These are phyloP conservation scores for Xanthoconium stramineum DNA, from an alignment of 768 basidiomycete species.

Conservation along the genomic window DNA sequence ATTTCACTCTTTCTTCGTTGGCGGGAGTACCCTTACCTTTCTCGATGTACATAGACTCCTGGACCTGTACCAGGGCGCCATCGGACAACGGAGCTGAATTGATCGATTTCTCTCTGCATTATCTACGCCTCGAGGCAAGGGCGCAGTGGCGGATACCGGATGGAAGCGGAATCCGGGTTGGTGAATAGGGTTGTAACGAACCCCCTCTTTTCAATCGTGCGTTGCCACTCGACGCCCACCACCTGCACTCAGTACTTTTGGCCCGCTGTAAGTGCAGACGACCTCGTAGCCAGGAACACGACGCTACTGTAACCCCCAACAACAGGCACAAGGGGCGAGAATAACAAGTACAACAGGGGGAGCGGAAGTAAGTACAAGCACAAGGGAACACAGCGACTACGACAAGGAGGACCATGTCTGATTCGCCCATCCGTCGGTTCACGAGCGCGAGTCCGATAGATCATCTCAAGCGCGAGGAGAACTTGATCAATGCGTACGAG, in stretches of 20 bases:
- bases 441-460: slow-evolving; percentile 53
- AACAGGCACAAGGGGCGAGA: background rate
- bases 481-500: slow-evolving; percentile 83
- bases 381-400: background rate
- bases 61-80: too few species aligned
- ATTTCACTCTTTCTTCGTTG: too few species aligned
- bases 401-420: slow-evolving; percentile 21
- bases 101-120: too few species aligned
- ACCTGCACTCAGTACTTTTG: too few species aligned
- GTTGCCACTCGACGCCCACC: background rate
- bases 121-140: too few species aligned
- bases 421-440: slow-evolving; percentile 55
- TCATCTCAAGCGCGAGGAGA: slow-evolving; percentile 54
- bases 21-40: too few species aligned
- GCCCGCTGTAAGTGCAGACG: background rate
- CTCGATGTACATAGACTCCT: too few species aligned
- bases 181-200: slow-evolving; percentile 7
- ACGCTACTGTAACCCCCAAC: too few species aligned
- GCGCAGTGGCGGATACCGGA: background rate
- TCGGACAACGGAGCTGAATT: too few species aligned
- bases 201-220: background rate
- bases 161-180: slow-evolving; percentile 13
- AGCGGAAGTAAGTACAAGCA: background rate
- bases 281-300: background rate
- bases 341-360: background rate